Evolutionary conservation across 2,329 filamentous ascomycete species (phyloP).

Genomic region (Trichoderma semiorbis): DNA sequence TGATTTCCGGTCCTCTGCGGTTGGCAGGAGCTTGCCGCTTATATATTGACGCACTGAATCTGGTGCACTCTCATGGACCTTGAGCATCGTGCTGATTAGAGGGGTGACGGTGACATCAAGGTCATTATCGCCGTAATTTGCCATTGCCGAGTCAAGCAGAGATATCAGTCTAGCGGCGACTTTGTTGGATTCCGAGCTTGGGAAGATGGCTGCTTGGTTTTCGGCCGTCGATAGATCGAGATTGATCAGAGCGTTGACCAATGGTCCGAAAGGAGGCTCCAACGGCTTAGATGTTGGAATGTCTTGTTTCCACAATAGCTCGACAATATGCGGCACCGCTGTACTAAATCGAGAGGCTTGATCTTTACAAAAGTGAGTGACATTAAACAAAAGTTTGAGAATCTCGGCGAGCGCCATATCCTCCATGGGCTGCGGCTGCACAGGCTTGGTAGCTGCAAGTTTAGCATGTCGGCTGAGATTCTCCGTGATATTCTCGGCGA

Average conservation of each 20-base stretch:
- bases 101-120: slow-evolving; percentile 70
- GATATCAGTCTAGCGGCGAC: slow-evolving; percentile 64
- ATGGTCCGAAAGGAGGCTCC: slow-evolving; percentile 64
- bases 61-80: slow-evolving; percentile 67
- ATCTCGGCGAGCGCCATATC: slow-evolving; percentile 80
- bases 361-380: slow-evolving; percentile 70
- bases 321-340: slow-evolving; percentile 66
- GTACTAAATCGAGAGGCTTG: slow-evolving; percentile 60
- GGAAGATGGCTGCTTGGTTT: slow-evolving; percentile 59
- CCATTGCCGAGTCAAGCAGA: slow-evolving; percentile 65
- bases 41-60: slow-evolving; percentile 58
- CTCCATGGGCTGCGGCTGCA: slow-evolving; percentile 55
- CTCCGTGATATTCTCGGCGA: slow-evolving; percentile 57
- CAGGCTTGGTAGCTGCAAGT: slow-evolving; percentile 29
- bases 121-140: slow-evolving; percentile 61
- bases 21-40: slow-evolving; percentile 67
- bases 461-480: slow-evolving; percentile 70
- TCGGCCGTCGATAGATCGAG: slow-evolving; percentile 63
- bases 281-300: slow-evolving; percentile 63
- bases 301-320: slow-evolving; percentile 60
- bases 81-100: slow-evolving; percentile 69
- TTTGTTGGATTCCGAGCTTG: slow-evolving; percentile 55
- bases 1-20: slow-evolving; percentile 68
- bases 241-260: slow-evolving; percentile 80
- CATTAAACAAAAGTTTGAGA: slow-evolving; percentile 84